These are phyloP conservation scores for Gentiana macrophylla DNA, from an alignment of 257 asterid genomes.

Conservation along the genomic window DNA sequence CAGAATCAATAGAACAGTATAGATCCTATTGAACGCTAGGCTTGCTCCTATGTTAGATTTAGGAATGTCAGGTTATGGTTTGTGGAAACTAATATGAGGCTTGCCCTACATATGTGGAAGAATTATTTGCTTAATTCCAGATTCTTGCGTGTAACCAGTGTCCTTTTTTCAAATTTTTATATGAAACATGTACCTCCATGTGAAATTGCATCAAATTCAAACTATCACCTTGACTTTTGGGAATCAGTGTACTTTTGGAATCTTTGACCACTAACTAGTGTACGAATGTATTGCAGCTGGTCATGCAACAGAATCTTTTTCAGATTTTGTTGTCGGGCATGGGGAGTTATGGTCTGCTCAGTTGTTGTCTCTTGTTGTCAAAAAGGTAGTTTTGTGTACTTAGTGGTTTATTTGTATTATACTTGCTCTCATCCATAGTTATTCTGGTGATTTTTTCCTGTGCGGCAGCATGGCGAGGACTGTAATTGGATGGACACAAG, in stretches of 20 bases:
- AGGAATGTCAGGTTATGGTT: too few relatives aligned
- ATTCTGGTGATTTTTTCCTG: slow-evolving; percentile 12
- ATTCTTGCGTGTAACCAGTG: too few relatives aligned
- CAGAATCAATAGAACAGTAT: too few relatives aligned
- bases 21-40: too few relatives aligned
- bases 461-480: slow-evolving; percentile 55
- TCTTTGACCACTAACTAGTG: background rate
- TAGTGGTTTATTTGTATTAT: background rate
- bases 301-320: slow-evolving; percentile 91
- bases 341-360: slow-evolving; percentile 99
- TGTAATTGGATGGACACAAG: slow-evolving; percentile 95
- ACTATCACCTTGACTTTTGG: too few relatives aligned
- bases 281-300: slow-evolving; percentile 70
- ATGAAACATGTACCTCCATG: too few relatives aligned
- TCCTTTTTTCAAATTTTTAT: too few relatives aligned
- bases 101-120: too few relatives aligned
- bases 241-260: background rate
- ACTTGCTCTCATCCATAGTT: slow-evolving; percentile 4
- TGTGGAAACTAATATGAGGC: too few relatives aligned
- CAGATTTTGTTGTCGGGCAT: slow-evolving; percentile 97
- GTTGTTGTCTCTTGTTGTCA: slow-evolving; percentile 59
- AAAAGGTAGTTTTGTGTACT: slow-evolving; percentile 45
- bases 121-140: too few relatives aligned
- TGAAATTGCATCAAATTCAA: too few relatives aligned
- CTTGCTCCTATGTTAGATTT: too few relatives aligned